Conservation (phyloP, 2,329 filamentous ascomycete genomes). For the Neonectria coccinea region DNA sequence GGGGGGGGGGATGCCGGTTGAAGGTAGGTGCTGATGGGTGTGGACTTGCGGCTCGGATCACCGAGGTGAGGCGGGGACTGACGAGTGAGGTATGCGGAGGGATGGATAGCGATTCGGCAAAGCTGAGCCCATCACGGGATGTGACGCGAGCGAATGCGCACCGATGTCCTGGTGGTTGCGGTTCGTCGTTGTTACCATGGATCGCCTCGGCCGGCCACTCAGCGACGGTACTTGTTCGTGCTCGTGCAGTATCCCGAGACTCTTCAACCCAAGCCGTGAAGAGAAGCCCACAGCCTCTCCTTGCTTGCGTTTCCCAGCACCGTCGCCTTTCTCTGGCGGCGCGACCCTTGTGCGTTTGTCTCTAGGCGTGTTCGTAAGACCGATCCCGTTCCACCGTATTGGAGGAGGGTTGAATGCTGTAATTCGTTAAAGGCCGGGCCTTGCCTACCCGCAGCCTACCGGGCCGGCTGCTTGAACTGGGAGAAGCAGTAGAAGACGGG, state of each 20-base stretch:
- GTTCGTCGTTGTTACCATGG: conserved; percentile 24
- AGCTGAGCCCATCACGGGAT: conserved; percentile 42
- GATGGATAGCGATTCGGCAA: conserved; percentile 26
- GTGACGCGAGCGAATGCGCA: conserved; percentile 34
- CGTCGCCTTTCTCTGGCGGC: too few relatives aligned
- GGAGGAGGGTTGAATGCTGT: not conserved
- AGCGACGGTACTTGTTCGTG: conserved; percentile 11
- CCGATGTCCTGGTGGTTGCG: conserved; percentile 19
- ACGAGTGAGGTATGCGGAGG: conserved; percentile 17
- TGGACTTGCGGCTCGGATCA: conserved; percentile 17
- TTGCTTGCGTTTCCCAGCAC: not conserved
- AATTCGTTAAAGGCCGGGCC: not conserved
- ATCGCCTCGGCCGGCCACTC: conserved; percentile 30
- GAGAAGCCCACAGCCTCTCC: not conserved
- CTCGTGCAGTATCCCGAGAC: not conserved
- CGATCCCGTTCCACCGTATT: not conserved
- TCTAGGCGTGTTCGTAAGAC: not conserved
- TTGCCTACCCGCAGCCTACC: not conserved
- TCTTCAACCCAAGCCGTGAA: not conserved
- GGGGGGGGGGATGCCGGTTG: conserved; percentile 18
- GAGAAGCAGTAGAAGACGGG: not conserved
- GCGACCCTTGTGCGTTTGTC: not conserved
- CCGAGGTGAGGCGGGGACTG: conserved; percentile 19
- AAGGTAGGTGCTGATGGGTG: conserved; percentile 2
- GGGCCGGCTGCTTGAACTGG: not conserved